Evolutionary conservation across 208 protist species (phyloP).

Genomic region (Lotmaria passim): DNA sequence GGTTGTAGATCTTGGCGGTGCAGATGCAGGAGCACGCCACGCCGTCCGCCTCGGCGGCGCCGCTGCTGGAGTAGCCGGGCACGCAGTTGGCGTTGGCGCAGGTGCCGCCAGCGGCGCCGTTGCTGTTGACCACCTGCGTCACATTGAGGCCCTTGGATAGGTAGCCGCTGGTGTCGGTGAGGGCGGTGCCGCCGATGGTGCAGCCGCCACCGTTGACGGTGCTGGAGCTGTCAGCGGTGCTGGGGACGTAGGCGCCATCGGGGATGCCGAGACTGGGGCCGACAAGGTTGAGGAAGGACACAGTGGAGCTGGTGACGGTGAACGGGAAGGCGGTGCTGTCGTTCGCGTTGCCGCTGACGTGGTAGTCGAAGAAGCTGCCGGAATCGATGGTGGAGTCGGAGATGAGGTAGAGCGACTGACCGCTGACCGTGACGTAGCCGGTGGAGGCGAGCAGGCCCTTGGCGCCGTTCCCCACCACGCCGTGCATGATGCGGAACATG

Average conservation of each 20-base stretch:
- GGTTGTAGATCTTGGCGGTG: not conserved
- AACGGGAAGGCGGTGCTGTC: not conserved
- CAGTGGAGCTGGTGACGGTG: not conserved
- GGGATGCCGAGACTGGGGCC: not conserved
- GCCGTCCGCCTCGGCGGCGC: not conserved
- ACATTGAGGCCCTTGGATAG: not conserved
- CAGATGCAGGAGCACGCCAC: slow-evolving; percentile 19
- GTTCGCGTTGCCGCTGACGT: not conserved
- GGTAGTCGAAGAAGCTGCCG: slow-evolving; percentile 15
- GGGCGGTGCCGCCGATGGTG: not conserved
- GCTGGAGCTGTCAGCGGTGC: slow-evolving; percentile 2
- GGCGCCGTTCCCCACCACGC: not conserved
- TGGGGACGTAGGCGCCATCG: not conserved
- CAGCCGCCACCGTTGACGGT: not conserved
- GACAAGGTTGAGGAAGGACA: slow-evolving; percentile 1
- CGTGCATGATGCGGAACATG: slow-evolving; percentile 20
- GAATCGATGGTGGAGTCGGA: not conserved
- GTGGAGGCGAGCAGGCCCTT: slow-evolving; percentile 9
- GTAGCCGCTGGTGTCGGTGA: not conserved
- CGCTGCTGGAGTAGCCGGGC: slow-evolving; percentile 5
- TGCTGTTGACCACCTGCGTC: slow-evolving; percentile 1
- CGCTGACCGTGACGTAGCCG: slow-evolving; percentile 5
- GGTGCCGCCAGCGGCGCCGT: not conserved
- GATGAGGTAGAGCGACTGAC: slow-evolving; percentile 20
- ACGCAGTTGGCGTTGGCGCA: slow-evolving; percentile 24